Evolutionary conservation across 441 rosid genomes (phyloP), one percentile per base, ranked within the genome.

Genomic region (Gossypium laxum): DNA sequence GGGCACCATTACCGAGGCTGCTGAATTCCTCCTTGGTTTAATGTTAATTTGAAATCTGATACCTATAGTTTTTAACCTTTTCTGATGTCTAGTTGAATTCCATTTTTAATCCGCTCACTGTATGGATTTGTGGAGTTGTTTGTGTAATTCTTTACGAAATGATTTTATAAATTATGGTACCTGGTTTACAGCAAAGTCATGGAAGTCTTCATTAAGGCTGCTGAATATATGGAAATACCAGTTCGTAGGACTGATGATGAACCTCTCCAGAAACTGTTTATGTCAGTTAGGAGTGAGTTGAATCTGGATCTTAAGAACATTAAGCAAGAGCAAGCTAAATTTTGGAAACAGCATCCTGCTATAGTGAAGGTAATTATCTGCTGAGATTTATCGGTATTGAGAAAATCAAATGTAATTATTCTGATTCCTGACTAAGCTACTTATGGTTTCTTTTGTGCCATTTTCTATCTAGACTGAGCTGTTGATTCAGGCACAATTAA

Each of bases 291-390:
- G 84, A 92, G 99, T 74, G 99, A 94, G 83, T 82, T 94, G 82
- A 92, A 94, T 80, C 81, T 94, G 81, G 99, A 94, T 80, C 91
- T 80, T 17, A 92, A 92, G 86, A 94, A 91, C 82, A 88, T 90
- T 72, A 94, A 94, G 89, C 98, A 94, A 87, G 99, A 94, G 82
- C 99, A 94, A 80, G 98, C 98, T 70, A 94, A 92, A 83, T 94
- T 92, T 81, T 94, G 93, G 98, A 94, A 92, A 86, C 98, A 92
- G 83, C 94, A 94, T 81, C 99, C 99, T 17, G 92, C 99, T 12
- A 48, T 94, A 67, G 99, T 91, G 72, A 94, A 94, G 97, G 98
- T 94, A 79, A 55, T 68, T 34, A 0, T 75, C 59, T 17, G 45
- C 66, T 45, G 56, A 51, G 50, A 48, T 76, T 47, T 72, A 54